Conservation (phyloP, 805 yeast genomes). For the Yarrowia sp. region DNA sequence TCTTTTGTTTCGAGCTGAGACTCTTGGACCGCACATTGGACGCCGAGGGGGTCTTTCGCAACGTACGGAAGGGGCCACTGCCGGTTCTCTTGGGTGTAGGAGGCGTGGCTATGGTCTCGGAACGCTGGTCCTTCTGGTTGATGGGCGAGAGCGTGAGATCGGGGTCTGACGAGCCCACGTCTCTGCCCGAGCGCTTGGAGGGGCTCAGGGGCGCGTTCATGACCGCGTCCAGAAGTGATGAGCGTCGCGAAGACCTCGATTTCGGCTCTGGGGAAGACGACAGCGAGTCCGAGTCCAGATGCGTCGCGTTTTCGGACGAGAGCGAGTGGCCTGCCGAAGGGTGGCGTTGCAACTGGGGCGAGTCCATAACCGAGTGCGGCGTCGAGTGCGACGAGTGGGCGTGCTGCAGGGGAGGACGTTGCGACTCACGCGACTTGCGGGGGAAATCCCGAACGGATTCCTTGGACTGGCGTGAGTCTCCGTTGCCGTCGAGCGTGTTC, state of each 20-base stretch:
- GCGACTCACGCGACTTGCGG: constrained; percentile 8
- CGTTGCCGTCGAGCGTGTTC: not conserved
- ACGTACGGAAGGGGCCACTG: not conserved
- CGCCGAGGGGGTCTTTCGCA: constrained; percentile 17
- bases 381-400: constrained; percentile 7
- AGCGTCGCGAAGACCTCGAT: constrained; percentile 3
- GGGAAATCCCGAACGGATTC: constrained; percentile 3
- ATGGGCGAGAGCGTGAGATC: constrained; percentile 11
- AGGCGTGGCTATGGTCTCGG: constrained; percentile 10
- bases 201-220: constrained; percentile 19
- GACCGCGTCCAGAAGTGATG: constrained; percentile 17
- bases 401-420: constrained; percentile 8
- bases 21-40: constrained; percentile 11
- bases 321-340: constrained; percentile 1
- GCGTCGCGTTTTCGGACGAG: constrained; percentile 8
- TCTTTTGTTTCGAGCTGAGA: constrained; percentile 36
- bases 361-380: constrained; percentile 11
- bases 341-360: constrained; percentile 2
- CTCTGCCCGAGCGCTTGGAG: not conserved
- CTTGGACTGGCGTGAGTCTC: not conserved
- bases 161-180: constrained; percentile 4
- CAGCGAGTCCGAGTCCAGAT: constrained; percentile 6
- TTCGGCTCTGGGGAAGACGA: constrained; percentile 11
- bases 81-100: constrained; percentile 19
- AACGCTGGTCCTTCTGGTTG: not conserved